Evolutionary conservation across 2,329 filamentous ascomycete genomes (phyloP).

Genomic region (Albifimbria verrucaria): DNA sequence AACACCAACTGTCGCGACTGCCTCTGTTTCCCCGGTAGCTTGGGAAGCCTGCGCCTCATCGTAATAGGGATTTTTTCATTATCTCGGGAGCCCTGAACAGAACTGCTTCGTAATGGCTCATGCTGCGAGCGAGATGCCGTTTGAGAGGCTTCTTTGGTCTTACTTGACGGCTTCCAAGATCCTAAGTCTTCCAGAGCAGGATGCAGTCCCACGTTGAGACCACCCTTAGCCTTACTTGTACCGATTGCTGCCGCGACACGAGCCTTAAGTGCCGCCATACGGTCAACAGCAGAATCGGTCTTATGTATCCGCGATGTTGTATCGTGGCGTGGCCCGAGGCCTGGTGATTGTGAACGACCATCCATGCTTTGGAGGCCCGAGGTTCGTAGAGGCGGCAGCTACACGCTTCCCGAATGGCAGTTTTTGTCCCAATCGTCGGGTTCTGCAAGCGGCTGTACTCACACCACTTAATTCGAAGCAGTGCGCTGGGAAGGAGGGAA

Average conservation of each 20-base stretch:
- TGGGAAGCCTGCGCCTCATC: slow-evolving; percentile 66
- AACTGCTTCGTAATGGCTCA: slow-evolving; percentile 17
- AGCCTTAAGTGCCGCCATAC: slow-evolving; percentile 74
- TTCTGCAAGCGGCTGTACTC: too few relatives aligned
- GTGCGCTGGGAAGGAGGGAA: too few relatives aligned
- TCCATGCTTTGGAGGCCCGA: slow-evolving; percentile 38
- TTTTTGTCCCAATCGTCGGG: too few relatives aligned
- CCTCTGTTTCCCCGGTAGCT: slow-evolving; percentile 57
- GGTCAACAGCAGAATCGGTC: slow-evolving; percentile 56
- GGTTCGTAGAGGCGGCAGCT: too few relatives aligned
- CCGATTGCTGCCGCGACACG: slow-evolving; percentile 74
- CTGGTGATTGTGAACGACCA: slow-evolving; percentile 44
- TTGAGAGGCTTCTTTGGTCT: slow-evolving; percentile 29
- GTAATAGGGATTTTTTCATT: slow-evolving; percentile 70
- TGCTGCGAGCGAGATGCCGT: slow-evolving; percentile 11
- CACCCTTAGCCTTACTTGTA: slow-evolving; percentile 57
- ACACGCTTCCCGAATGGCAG: too few relatives aligned
- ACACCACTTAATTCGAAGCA: too few relatives aligned
- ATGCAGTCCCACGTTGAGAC: slow-evolving; percentile 72
- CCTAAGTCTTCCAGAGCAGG: slow-evolving; percentile 65
- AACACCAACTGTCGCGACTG: slow-evolving; percentile 78
- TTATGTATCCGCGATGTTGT: slow-evolving; percentile 52
- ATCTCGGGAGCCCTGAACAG: slow-evolving; percentile 1
- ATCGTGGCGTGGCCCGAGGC: slow-evolving; percentile 57
- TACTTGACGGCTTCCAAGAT: slow-evolving; percentile 39